Evolutionary conservation across 306 rosid species (phyloP), one percentile per base, ranked within the genome.

Genomic region (Rubus idaeus): DNA sequence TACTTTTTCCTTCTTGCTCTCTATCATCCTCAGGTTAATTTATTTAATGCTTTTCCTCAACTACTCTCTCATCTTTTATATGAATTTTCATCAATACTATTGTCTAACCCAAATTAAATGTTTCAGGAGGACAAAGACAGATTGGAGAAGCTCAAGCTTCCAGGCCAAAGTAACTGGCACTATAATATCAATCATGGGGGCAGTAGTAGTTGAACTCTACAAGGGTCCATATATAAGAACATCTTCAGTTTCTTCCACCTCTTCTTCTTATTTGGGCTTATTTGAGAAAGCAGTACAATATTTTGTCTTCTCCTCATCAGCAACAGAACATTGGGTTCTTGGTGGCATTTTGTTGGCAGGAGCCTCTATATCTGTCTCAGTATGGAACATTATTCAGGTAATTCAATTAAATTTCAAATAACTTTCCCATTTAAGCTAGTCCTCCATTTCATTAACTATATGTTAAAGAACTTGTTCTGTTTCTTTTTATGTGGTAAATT

Each of bases 341-440:
- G 97, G 96, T 78, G 98, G 98, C 58, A 46, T 85, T 79, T 79
- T 91, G 64, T 85, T 90, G 60, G 91, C 83, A 78, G 74, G 86
- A 55, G 80, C 97, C 73, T 80, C 89, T 46, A 75, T 94, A 68
- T 90, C 91, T 16, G 76, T 85, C 64, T 77, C 94, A 37, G 23
- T 91, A 68, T 87, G 87, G 88, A 91, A 81, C 81, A 80, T 82
- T 13, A 70, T 94, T 30, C 96, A 86, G 86, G 86, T 77, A 77
- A n/a, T 44, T 16, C 49, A 16, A 52, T 26, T 0, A 8, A 18
- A 42, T 26, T 6, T 17, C 42, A 6, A 58, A 11, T 12, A 26
- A 61, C 35, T 20, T 57, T 57, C 62, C 37, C 37, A 20, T 57
- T 2, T 12, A 30, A 12, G 26, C 26, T 23, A 23, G 13, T 16